Conservation (phyloP, 176 grass and related monocot species). For the Paspalum notatum region DNA sequence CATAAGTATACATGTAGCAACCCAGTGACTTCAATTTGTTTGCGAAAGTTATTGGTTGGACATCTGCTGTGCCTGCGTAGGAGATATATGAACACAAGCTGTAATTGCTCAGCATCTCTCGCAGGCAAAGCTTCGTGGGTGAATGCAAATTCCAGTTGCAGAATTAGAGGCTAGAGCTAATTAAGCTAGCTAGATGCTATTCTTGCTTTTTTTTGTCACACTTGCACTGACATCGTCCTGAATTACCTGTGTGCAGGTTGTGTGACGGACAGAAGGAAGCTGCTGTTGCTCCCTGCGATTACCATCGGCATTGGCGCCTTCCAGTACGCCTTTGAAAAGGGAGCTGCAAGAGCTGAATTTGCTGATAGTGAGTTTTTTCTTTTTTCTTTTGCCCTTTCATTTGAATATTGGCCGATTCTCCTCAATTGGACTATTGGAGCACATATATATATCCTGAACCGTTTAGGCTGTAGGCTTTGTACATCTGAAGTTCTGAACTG, state of each 20-base stretch:
- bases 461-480: background rate
- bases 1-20: no score
- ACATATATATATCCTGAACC: background rate
- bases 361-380: constrained; percentile 74
- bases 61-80: background rate
- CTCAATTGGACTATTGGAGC: background rate
- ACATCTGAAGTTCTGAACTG: background rate
- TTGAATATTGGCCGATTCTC: background rate
- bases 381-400: no score
- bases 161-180: no score
- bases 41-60: no score
- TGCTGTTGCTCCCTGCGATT: constrained; percentile 65
- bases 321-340: constrained; percentile 46
- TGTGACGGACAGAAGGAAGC: constrained; percentile 55
- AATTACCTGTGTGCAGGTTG: constrained; percentile 46
- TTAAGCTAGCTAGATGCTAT: constrained; percentile 18
- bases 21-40: no score
- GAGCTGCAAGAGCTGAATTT: constrained; percentile 66
- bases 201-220: background rate
- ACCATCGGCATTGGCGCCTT: constrained; percentile 51
- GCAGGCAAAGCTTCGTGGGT: background rate
- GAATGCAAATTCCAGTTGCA: constrained; percentile 3
- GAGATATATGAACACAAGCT: background rate
- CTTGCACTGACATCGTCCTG: background rate
- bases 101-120: background rate